Evolutionary conservation across 2,329 filamentous ascomycete species (phyloP), one percentile per base, ranked within the genome.

Genomic region (Lasiodiplodia hormozganensis): DNA sequence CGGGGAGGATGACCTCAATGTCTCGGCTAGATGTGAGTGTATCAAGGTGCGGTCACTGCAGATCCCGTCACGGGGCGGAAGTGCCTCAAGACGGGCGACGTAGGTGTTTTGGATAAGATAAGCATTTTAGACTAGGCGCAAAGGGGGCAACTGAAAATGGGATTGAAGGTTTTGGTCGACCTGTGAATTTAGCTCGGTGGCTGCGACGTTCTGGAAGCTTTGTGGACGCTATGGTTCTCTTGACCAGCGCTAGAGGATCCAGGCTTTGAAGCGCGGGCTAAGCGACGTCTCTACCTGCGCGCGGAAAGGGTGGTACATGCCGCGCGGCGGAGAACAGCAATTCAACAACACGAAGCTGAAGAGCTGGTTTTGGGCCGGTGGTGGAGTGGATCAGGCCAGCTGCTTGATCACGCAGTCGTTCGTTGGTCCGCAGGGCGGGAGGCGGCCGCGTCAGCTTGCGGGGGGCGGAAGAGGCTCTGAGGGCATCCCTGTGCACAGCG

Each of bases 91-190:
- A 31, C 52, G 60, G 47, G 51, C 28, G 60, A 64, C 58, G 60
- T 43, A 64, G 43, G 60, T 34, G 62, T 65, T 54, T 65, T 65
- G 62, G 62, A 65, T 65, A 65, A 65, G 62, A 65, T 65, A 65
- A 65, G 62, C 62, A 65, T 65, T 49, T 47, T 57, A 65, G 51
- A 65, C 54, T 56, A 47, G 62, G 62, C 62, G 62, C 51, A 56
- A 47, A 47, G 43, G 40, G 52, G 62, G 12, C 12, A 43, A 43
- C 36, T 36, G 14, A 57, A 57, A 64, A 64, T 64, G 47, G 28
- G 28, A 52, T 34, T 52, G 43, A 40, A 49, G 34, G 25, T 52
- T 47, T 64, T 28, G 60, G 60, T 49, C 18, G 53, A 56, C 53
- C 21, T 38, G 36, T 21, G n/a, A 60, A 38, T 40, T 62, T 62